phyloP scores from a whole-genome alignment of 176 grass and related monocot genomes.

The Cymbopogon citratus region DNA sequence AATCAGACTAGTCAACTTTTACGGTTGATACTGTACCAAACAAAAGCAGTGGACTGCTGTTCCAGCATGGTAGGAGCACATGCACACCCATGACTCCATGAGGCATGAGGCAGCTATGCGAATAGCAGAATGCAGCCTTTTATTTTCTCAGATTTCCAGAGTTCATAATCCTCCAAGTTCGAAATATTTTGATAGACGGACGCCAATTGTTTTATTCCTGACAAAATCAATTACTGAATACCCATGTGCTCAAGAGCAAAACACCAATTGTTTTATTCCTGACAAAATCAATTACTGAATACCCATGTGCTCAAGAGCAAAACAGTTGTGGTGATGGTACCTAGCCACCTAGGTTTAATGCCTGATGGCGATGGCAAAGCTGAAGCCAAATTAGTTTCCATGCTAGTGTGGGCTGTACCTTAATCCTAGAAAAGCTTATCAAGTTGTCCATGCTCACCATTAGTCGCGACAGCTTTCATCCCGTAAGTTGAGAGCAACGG shows the following conservation, averaged over 20 bases:
- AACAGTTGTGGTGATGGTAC: no score
- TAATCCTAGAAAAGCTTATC: neutral
- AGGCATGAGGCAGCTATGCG: neutral
- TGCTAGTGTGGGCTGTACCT: neutral
- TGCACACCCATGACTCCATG: neutral
- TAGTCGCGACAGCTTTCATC: neutral
- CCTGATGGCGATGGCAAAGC: neutral
- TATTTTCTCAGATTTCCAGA: neutral
- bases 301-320: neutral
- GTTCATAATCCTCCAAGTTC: neutral
- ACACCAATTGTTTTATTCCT: neutral
- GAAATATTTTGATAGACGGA: neutral
- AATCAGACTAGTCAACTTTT: neutral
- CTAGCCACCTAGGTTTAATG: neutral
- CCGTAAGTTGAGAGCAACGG: neutral
- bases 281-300: neutral
- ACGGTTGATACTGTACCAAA: neutral
- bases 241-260: neutral
- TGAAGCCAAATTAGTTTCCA: neutral
- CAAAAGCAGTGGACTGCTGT: neutral
- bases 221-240: neutral
- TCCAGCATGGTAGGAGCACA: neutral
- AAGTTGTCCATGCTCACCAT: neutral
- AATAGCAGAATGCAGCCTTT: neutral
- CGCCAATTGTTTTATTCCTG: neutral